Base-by-base conservation (phyloP, 164 flowering plant genomes). In the Santalum album region DNA sequence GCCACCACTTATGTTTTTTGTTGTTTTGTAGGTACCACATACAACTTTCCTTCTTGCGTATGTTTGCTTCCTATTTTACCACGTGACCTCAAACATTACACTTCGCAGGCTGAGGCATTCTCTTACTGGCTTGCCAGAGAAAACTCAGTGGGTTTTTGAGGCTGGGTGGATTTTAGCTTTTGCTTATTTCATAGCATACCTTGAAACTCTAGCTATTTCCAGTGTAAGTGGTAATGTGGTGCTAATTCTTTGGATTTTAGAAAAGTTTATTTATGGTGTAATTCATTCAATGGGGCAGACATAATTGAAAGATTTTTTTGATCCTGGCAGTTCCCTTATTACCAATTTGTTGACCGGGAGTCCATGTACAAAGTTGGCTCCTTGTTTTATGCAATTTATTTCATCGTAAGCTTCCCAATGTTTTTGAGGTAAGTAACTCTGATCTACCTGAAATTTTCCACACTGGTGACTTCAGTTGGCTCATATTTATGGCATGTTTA, bases 321-420 rank as follows among this genome's bases (percentile, higher is more conserved):
- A 53, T 61, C 34, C n/a, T 65, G 16, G 86, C 95, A 92, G 97
- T 92, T 92, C 63, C 99, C 99, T 24, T 92, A 92, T 54, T 92
- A 92, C 56, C 55, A 74, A 21, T 92, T 92, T 60, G 97, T 92
- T 65, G 99, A 92, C 59, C 80, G 96, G 58, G 79, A 75, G 35
- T 66, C 81, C 50, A 92, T 92, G 99, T 92, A 92, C 76, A 92
- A 56, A 82, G 90, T 92, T 51, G 99, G 97, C 21, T 88, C 78
- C 59, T 65, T 91, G 82, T 91, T 91, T 68, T 92, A 92, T 71
- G 98, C 96, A 35, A 92, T 92, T 50, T 92, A 89, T 66, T 92
- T 92, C 65, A 9, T 89, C 24, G 96, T 92, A 19, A 92, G 98
- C 91, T 92, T 89, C 75, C 98, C 98, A 2, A 89, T 92, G 98